These are phyloP conservation scores for Alternaria viburni DNA, from an alignment of 2,329 filamentous ascomycete genomes.

Conservation along the genomic window DNA sequence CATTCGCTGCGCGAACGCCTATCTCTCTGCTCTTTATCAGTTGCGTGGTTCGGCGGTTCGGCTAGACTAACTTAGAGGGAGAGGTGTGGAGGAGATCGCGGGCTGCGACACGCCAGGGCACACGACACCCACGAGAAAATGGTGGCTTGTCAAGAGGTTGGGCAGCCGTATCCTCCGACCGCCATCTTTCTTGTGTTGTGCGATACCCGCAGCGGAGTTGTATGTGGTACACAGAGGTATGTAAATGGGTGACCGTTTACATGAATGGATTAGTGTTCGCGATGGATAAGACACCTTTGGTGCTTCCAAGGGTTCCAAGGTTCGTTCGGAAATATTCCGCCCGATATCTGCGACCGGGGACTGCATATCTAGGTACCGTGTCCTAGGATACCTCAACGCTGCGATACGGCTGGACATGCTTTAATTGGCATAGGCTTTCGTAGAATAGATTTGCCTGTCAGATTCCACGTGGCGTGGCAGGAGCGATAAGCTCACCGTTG, in stretches of 20 bases:
- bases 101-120: not conserved
- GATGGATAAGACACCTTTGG: not conserved
- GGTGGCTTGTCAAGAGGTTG: not conserved
- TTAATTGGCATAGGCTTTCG: conserved; percentile 13
- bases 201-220: not conserved
- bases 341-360: conserved; percentile 10
- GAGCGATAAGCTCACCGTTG: not conserved
- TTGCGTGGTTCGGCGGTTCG: conserved; percentile 2
- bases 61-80: conserved; percentile 8
- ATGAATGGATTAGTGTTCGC: not conserved
- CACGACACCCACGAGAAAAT: not conserved
- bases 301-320: not conserved
- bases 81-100: conserved; percentile 6
- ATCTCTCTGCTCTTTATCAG: conserved; percentile 22
- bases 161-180: not conserved
- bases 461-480: not conserved
- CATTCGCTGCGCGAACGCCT: not conserved
- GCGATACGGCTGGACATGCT: conserved; percentile 20
- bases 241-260: not conserved
- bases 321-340: conserved; percentile 6
- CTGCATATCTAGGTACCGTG: not conserved
- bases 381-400: not conserved
- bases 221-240: not conserved
- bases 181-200: not conserved
- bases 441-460: conserved; percentile 4